Evolutionary conservation across 192 early-diverging fungal species (phyloP), one percentile per base, ranked within the genome.

Genomic region (Entomortierella parvispora): DNA sequence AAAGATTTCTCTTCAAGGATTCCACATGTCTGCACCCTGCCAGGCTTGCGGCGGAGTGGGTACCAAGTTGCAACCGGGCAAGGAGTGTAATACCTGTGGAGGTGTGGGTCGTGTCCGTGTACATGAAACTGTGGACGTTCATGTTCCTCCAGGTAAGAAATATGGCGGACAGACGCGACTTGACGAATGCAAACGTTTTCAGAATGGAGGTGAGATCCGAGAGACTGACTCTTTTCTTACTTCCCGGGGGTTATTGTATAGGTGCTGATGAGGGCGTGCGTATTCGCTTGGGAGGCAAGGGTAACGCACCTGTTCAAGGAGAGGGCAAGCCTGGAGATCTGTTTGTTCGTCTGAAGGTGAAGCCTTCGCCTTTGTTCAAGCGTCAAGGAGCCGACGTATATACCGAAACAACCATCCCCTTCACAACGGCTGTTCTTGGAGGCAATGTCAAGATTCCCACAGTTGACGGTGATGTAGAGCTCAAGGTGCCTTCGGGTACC

Each of bases 401-500:
- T 70, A 84, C 91, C 14, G 84, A 92, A 26, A 86, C 90, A 4
- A 72, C 72, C 2, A 82, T 99, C 18, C 96, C 97, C 9, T 88
- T 99, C 65, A 85, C 90, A 18, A 93, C 87, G 2, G 97, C 97
- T 6, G 82, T 96, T 7, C 80, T 99, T 42, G 97, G 97, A 34
- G 97, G 97, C 49, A 84, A 83, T 1, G 78, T 97, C 7, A 85
- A 89, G 7, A 88, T 99, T 17, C 96, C 94, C 2, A 98, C 97
- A 10, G 87, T 99, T 9, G 96, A 99, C 76, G 96, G 97, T 32
- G 94, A 97, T 66, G 95, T 98, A 1, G 96, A 99, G 58, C 80
- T 99, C 33, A 93, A 88, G 50, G 78, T 99, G 45, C 90, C 90
- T 20, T 56, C 90, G 11, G 96, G 96, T 42, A 89, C 92, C 7